Evolutionary conservation across 129 eudicot genomes (phyloP).

Genomic region (Pulicaria dysenterica): DNA sequence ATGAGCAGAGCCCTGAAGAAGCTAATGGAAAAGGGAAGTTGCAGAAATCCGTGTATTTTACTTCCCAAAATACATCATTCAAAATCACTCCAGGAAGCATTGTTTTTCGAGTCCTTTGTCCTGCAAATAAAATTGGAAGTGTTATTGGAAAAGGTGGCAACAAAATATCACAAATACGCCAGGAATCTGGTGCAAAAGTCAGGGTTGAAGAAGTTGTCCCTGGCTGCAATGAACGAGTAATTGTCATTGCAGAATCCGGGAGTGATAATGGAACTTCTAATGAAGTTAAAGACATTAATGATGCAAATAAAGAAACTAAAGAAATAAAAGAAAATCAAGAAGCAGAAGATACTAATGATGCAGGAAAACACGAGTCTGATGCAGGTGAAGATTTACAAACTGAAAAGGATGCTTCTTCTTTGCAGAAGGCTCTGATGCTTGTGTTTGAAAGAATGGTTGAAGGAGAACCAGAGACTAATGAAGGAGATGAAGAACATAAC

Average conservation of each 20-base stretch:
- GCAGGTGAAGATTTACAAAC: conserved; percentile 42
- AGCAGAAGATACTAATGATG: conserved; percentile 38
- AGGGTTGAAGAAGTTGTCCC: conserved; percentile 70
- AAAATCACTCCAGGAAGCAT: conserved; percentile 43
- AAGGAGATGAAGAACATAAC: conserved; percentile 46
- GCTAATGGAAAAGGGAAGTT: conserved; percentile 62
- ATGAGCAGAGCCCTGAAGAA: conserved; percentile 47
- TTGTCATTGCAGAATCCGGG: conserved; percentile 59
- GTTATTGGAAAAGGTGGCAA: conserved; percentile 72
- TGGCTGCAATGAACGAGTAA: conserved; percentile 88
- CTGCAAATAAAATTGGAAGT: conserved; percentile 55
- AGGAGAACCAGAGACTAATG: conserved; percentile 52
- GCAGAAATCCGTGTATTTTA: conserved; percentile 50
- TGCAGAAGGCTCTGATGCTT: conserved; percentile 75
- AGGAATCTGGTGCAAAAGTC: conserved; percentile 77
- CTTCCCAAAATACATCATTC: conserved; percentile 37
- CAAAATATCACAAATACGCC: conserved; percentile 72
- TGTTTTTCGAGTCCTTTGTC: conserved; percentile 72
- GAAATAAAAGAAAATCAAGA: conserved; percentile 31
- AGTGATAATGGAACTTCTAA: conserved; percentile 41
- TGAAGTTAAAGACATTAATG: conserved; percentile 37
- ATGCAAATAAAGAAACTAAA: conserved; percentile 46
- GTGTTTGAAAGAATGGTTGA: conserved; percentile 75
- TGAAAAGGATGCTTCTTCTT: conserved; percentile 51
- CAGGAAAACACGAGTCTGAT: conserved; percentile 43